phyloP scores from a whole-genome alignment of 768 basidiomycete species.

The Lentinula edodes region DNA sequence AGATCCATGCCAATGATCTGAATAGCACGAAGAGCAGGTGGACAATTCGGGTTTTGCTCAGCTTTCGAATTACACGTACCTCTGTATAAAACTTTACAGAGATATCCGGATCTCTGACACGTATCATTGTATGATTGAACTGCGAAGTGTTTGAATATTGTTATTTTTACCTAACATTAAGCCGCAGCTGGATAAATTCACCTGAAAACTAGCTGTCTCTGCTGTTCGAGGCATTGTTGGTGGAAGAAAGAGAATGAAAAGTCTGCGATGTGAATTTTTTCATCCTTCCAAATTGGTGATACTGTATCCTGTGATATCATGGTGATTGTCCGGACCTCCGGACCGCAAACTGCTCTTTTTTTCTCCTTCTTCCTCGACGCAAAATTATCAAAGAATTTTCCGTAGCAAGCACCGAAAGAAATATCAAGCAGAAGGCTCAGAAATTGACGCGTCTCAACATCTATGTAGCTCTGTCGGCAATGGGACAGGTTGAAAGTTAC shows the following conservation, averaged over 20 bases:
- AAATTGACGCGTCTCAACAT: too few species aligned
- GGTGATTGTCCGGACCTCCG: too few species aligned
- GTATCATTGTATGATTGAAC: conserved; percentile 88
- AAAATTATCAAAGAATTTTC: too few species aligned
- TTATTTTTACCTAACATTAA: neutral
- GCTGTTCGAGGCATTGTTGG: conserved; percentile 54
- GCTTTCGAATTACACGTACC: conserved; percentile 26
- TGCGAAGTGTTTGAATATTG: conserved; percentile 16
- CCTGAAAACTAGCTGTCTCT: conserved; percentile 64
- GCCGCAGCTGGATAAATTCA: conserved; percentile 14
- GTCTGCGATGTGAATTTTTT: neutral
- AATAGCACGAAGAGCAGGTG: neutral
- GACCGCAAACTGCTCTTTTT: too few species aligned
- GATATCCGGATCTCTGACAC: conserved; percentile 80
- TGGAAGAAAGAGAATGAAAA: neutral
- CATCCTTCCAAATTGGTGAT: too few species aligned
- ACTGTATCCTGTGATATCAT: too few species aligned
- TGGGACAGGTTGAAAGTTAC: too few species aligned
- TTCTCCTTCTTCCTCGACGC: too few species aligned
- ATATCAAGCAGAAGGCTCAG: too few species aligned
- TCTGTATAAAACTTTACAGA: conserved; percentile 81
- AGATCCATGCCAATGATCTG: conserved; percentile 76
- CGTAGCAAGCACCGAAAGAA: too few species aligned
- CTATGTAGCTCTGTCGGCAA: too few species aligned
- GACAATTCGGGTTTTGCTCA: too few species aligned